Conservation (phyloP, 2,329 filamentous ascomycete species). For the Lasiodiplodia sp. region DNA sequence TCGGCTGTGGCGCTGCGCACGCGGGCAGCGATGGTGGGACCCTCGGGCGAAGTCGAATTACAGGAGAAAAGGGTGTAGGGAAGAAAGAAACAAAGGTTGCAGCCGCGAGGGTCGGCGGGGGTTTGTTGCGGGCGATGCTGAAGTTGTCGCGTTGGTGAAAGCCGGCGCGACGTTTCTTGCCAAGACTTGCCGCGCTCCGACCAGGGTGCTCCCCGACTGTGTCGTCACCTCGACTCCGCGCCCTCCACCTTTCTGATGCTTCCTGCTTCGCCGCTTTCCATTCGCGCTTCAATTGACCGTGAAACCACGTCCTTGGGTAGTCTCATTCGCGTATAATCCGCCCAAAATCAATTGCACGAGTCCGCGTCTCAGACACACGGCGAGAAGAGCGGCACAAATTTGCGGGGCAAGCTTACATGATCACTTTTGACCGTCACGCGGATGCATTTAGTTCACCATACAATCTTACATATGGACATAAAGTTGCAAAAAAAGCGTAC, state of each 20-base stretch:
- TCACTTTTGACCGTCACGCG: not conserved
- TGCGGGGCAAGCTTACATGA: not conserved
- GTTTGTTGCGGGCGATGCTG: slow-evolving; percentile 14
- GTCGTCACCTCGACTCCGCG: slow-evolving; percentile 10
- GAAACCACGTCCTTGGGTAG: not conserved
- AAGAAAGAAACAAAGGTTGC: slow-evolving; percentile 21
- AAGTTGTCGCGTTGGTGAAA: slow-evolving; percentile 23
- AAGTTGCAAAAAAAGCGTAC: not conserved
- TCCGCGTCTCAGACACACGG: not conserved
- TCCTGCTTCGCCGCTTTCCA: not conserved
- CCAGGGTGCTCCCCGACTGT: slow-evolving; percentile 5
- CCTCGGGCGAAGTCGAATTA: slow-evolving; percentile 33
- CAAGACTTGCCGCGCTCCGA: slow-evolving; percentile 9
- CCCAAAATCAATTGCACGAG: not conserved
- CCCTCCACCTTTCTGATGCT: not conserved
- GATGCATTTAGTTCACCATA: not conserved
- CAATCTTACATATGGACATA: not conserved
- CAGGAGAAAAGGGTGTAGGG: slow-evolving; percentile 40
- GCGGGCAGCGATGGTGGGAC: slow-evolving; percentile 10
- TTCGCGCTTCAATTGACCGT: not conserved
- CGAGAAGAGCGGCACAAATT: not conserved
- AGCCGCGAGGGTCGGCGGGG: slow-evolving; percentile 27
- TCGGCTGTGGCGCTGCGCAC: not conserved
- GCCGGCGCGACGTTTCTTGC: slow-evolving; percentile 25
- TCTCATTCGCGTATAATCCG: not conserved